phyloP scores from a whole-genome alignment of 257 asterid genomes.

The Haberlea rhodopensis region DNA sequence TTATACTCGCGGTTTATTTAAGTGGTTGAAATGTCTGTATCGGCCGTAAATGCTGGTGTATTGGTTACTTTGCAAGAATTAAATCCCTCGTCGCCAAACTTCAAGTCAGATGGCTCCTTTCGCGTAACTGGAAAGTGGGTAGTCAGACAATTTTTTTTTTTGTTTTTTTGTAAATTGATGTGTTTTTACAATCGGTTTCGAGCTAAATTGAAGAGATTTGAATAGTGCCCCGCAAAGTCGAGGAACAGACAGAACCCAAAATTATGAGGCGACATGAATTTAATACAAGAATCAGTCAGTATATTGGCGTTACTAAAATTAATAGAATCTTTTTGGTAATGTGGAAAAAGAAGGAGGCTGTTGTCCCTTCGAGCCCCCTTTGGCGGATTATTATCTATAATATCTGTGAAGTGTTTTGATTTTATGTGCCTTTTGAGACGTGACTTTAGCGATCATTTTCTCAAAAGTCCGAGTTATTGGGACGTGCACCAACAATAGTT shows the following conservation, averaged over 20 bases:
- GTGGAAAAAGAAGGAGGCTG: not conserved
- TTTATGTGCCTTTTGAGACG: too few relatives aligned
- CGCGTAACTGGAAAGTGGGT: conserved; percentile 88
- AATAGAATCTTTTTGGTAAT: not conserved
- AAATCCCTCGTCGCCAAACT: conserved; percentile 62
- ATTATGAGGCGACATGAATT: not conserved
- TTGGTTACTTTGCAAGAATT: conserved; percentile 69
- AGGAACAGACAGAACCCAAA: too few relatives aligned
- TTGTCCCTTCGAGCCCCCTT: not conserved
- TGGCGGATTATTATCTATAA: not conserved
- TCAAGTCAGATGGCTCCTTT: conserved; percentile 72
- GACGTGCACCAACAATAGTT: too few relatives aligned
- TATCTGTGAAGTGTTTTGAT: not conserved
- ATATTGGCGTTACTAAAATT: not conserved
- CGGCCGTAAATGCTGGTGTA: conserved; percentile 51
- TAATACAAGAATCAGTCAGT: too few relatives aligned
- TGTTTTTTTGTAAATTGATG: too few relatives aligned
- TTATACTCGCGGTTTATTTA: not conserved
- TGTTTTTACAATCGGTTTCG: too few relatives aligned
- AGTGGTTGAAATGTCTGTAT: conserved; percentile 39
- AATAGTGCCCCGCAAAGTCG: too few relatives aligned
- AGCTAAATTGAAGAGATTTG: too few relatives aligned
- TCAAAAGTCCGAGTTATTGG: too few relatives aligned
- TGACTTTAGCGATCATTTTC: too few relatives aligned
- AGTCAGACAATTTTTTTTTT: too few relatives aligned